These are phyloP conservation scores for Rhynchospora tenuis DNA, from an alignment of 176 grass and related monocot species.

Conservation along the genomic window DNA sequence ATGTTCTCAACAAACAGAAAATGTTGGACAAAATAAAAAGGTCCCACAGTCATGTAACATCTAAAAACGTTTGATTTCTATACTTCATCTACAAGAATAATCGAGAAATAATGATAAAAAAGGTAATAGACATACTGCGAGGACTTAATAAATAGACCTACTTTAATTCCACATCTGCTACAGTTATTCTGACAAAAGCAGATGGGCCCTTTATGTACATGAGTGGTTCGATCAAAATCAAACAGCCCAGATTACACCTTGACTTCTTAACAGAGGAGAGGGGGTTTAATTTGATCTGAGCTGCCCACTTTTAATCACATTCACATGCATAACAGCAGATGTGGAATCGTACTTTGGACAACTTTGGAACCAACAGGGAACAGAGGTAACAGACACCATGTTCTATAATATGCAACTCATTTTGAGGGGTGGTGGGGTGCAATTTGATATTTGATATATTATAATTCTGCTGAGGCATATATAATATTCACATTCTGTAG, in stretches of 20 bases:
- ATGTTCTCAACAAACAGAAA: too few relatives aligned
- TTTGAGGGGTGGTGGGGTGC: not conserved
- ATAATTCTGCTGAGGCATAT: not conserved
- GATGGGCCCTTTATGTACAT: too few relatives aligned
- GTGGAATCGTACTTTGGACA: not conserved
- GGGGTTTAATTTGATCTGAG: not conserved
- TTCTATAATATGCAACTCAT: not conserved
- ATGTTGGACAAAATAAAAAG: too few relatives aligned
- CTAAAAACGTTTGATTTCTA: too few relatives aligned
- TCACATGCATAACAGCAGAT: not conserved
- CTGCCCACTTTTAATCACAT: not conserved
- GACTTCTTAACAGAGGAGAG: not conserved
- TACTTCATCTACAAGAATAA: too few relatives aligned
- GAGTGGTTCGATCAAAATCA: not conserved
- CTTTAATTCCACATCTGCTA: too few relatives aligned
- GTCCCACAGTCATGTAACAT: too few relatives aligned
- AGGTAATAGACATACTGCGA: too few relatives aligned
- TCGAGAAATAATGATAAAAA: too few relatives aligned
- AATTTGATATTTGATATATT: not conserved
- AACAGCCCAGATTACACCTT: not conserved
- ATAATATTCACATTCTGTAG: not conserved
- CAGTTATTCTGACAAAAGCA: too few relatives aligned
- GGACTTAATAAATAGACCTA: too few relatives aligned
- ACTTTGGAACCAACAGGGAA: not conserved
- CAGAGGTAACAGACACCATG: not conserved